These are phyloP conservation scores for Triadica sebifera DNA, from an alignment of 345 rosid genomes.

Conservation along the genomic window DNA sequence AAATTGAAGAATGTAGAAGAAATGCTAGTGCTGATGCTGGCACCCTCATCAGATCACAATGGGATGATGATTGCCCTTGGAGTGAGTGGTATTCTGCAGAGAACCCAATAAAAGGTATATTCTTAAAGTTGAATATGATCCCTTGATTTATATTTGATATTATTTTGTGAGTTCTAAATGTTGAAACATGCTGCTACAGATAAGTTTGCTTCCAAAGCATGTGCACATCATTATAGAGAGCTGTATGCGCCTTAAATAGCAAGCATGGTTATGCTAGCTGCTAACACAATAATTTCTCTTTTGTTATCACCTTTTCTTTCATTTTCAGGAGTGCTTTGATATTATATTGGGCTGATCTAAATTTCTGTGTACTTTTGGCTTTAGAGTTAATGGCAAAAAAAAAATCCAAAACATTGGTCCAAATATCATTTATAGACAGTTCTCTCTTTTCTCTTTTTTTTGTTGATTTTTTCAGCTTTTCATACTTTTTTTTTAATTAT, in stretches of 20 bases:
- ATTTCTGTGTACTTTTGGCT: not conserved
- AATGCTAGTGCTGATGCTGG: conserved; percentile 47
- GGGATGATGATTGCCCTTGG: conserved; percentile 99
- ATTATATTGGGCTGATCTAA: conserved; percentile 14
- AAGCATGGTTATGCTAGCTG: not conserved
- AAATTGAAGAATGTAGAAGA: conserved; percentile 46
- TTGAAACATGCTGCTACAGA: not conserved
- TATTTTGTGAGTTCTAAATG: not conserved
- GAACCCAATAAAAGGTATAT: conserved; percentile 78
- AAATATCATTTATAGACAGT: not conserved
- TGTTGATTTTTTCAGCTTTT: too few species aligned
- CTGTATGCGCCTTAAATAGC: not conserved
- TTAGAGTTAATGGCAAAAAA: not conserved
- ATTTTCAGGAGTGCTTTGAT: not conserved
- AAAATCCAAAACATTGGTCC: not conserved
- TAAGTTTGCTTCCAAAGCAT: not conserved
- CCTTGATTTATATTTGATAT: not conserved
- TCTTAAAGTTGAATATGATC: not conserved
- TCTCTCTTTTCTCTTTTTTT: too few species aligned
- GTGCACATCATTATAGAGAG: not conserved
- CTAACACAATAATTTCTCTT: not conserved
- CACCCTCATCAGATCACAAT: conserved; percentile 49
- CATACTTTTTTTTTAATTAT: too few species aligned
- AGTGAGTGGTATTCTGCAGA: conserved; percentile 98
- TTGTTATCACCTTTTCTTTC: not conserved